Evolutionary conservation across 148 eudicot species (phyloP).

Genomic region (Beta vulgaris): DNA sequence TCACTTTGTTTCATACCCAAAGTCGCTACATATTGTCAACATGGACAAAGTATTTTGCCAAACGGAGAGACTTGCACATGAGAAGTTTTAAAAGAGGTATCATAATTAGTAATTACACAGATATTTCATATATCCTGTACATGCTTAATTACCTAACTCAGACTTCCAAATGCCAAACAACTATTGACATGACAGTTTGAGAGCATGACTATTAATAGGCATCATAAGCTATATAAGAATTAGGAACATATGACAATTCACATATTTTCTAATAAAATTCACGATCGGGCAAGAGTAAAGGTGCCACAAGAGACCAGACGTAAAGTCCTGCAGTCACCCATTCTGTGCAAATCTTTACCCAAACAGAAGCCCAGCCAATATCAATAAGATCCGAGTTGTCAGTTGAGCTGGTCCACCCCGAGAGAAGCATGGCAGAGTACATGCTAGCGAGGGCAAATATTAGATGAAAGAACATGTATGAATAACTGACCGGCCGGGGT

Average conservation of each 20-base stretch:
- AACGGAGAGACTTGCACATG: neutral
- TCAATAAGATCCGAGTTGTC: slow-evolving; percentile 83
- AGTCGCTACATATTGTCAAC: too few species aligned
- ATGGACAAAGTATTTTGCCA: too few species aligned
- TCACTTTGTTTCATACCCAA: too few species aligned
- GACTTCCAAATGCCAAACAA: neutral
- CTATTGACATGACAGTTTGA: neutral
- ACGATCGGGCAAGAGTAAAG: slow-evolving; percentile 74
- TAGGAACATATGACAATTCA: neutral
- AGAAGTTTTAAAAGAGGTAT: neutral
- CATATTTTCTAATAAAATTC: slow-evolving; percentile 47
- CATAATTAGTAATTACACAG: slow-evolving; percentile 18
- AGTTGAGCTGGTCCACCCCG: slow-evolving; percentile 82
- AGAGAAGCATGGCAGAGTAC: slow-evolving; percentile 97
- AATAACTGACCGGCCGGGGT: slow-evolving; percentile 78
- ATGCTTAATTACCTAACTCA: neutral
- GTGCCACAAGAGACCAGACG: slow-evolving; percentile 90
- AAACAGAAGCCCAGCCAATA: slow-evolving; percentile 97
- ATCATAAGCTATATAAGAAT: neutral
- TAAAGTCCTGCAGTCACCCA: slow-evolving; percentile 93
- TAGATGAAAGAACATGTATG: slow-evolving; percentile 84
- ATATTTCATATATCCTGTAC: slow-evolving; percentile 11
- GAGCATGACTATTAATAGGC: neutral
- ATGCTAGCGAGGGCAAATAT: slow-evolving; percentile 98
- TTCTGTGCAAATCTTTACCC: slow-evolving; percentile 87